Evolutionary conservation across 345 rosid species (phyloP).

Genomic region (Citrus medica): DNA sequence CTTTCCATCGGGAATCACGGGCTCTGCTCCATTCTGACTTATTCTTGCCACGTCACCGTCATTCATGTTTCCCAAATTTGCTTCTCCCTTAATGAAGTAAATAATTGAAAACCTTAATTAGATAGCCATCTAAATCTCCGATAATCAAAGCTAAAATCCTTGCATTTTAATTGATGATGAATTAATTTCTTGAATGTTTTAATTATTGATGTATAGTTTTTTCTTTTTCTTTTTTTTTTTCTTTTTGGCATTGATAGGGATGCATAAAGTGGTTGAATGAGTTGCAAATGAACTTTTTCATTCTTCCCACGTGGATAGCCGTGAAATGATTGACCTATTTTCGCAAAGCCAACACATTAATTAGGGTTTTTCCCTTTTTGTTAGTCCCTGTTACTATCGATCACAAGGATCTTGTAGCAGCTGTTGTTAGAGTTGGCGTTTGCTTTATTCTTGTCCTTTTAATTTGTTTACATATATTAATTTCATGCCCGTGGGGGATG

Average conservation of each 20-base stretch:
- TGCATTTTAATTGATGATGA: not conserved
- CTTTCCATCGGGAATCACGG: conserved; percentile 37
- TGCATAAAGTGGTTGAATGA: not conserved
- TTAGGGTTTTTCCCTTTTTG: not conserved
- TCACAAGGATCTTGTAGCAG: conserved; percentile 28
- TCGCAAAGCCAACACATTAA: not conserved
- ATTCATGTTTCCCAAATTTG: not conserved
- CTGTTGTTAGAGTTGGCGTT: conserved; percentile 6
- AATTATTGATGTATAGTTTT: too few relatives aligned
- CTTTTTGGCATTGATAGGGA: too few relatives aligned
- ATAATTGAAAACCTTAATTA: not conserved
- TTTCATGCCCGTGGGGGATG: not conserved
- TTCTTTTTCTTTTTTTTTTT: too few relatives aligned
- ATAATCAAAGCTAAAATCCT: not conserved
- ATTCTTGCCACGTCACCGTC: not conserved
- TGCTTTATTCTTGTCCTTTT: not conserved
- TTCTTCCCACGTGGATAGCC: conserved; percentile 35
- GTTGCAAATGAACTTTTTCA: conserved; percentile 25
- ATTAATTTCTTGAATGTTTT: not conserved
- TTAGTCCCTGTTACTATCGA: not conserved
- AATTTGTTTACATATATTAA: not conserved
- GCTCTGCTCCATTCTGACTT: conserved; percentile 13
- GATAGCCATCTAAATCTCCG: not conserved
- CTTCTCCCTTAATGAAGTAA: not conserved
- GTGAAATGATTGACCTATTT: not conserved